A percentile compares a stretch with the other conserved stretches of the same genome.
Conservation (phyloP, 257 asterid genomes). For the Fraxinus excelsior region DNA sequence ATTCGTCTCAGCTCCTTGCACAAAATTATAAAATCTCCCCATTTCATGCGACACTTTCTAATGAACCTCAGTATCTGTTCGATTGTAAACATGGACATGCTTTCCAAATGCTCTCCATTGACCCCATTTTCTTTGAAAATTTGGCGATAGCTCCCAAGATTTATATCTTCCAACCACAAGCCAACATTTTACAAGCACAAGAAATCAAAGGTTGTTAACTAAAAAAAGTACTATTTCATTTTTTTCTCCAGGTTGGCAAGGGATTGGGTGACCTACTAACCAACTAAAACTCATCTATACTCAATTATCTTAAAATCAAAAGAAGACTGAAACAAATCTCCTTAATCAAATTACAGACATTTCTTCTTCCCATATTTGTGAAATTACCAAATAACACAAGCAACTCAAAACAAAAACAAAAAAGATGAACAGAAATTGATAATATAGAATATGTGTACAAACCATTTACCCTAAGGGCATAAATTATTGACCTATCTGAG, state of each 20-base stretch:
- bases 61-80: conserved; percentile 98
- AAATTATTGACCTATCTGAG: neutral
- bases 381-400: neutral
- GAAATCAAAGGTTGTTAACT: conserved; percentile 23
- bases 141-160: conserved; percentile 87
- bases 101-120: conserved; percentile 96
- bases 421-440: neutral
- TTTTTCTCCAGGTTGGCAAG: conserved; percentile 11
- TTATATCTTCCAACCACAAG: conserved; percentile 63
- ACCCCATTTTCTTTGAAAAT: conserved; percentile 93
- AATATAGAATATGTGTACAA: neutral
- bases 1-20: conserved; percentile 99
- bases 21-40: conserved; percentile 98
- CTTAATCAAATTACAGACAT: neutral
- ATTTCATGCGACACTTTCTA: conserved; percentile 98
- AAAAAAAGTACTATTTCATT: conserved; percentile 2
- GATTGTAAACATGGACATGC: conserved; percentile 97
- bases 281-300: conserved; percentile 26
- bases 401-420: neutral
- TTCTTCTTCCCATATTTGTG: no score
- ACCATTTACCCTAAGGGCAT: neutral
- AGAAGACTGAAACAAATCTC: neutral
- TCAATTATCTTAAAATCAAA: conserved; percentile 30
- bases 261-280: conserved; percentile 3
- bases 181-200: conserved; percentile 78